phyloP scores from a whole-genome alignment of 306 rosid species.

The Senna tora region DNA sequence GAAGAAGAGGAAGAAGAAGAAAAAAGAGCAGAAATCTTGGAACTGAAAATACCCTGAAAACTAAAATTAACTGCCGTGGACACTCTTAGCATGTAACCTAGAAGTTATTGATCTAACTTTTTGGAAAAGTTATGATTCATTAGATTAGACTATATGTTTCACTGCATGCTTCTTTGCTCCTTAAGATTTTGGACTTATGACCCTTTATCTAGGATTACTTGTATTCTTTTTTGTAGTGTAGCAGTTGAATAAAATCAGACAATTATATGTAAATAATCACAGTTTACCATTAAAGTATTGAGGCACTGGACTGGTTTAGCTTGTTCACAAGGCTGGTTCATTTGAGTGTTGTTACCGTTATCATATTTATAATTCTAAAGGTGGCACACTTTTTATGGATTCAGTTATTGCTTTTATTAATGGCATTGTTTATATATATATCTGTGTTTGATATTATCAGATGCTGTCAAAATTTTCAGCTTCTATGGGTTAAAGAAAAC shows the following conservation, averaged over 20 bases:
- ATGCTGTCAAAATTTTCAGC: constrained; percentile 59
- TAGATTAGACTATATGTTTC: neutral
- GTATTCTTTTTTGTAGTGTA: constrained; percentile 31
- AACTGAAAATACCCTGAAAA: neutral
- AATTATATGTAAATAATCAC: neutral
- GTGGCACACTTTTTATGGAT: constrained; percentile 21
- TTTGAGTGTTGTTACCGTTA: constrained; percentile 3
- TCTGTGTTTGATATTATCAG: constrained; percentile 25
- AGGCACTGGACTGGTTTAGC: constrained; percentile 22
- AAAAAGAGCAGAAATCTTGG: neutral
- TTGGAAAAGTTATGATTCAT: neutral
- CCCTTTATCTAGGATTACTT: constrained; percentile 1
- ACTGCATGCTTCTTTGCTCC: constrained; percentile 1
- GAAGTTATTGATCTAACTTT: neutral
- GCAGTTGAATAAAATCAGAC: constrained; percentile 21
- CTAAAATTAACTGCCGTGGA: neutral
- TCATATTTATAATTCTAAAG: constrained; percentile 15
- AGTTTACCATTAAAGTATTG: neutral
- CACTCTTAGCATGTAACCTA: neutral
- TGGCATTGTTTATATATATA: too few relatives aligned
- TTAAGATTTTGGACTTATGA: constrained; percentile 13
- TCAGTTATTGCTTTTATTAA: constrained; percentile 6
- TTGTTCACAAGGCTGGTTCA: constrained; percentile 23
- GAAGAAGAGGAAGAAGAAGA: neutral
- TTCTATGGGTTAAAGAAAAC: constrained; percentile 97